These are phyloP conservation scores for Eucalyptus pauciflora DNA, from an alignment of 345 rosid species.

Conservation along the genomic window DNA sequence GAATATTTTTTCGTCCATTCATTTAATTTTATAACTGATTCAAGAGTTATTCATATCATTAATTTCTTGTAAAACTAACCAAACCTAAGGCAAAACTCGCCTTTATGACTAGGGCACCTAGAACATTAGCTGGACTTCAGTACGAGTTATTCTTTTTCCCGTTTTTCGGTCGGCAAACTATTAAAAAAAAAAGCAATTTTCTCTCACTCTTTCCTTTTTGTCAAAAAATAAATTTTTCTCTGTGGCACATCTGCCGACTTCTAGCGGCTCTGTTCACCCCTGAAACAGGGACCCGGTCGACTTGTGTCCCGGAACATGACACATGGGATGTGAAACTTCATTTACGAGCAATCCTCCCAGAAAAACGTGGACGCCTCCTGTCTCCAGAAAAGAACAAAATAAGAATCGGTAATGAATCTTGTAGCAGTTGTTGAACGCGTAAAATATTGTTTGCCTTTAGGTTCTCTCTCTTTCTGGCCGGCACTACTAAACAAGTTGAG, in stretches of 20 bases:
- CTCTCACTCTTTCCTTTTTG: background rate
- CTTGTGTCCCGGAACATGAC: no score
- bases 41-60: no score
- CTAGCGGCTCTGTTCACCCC: no score
- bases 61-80: no score
- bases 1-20: no score
- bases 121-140: background rate
- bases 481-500: no score
- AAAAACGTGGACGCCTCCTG: background rate
- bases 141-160: background rate
- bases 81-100: background rate
- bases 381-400: background rate
- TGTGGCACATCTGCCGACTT: background rate
- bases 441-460: background rate
- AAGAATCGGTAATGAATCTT: background rate
- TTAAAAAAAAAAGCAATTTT: background rate
- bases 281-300: no score
- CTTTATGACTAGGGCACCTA: background rate
- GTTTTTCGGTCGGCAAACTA: background rate
- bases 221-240: background rate
- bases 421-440: background rate
- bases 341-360: no score
- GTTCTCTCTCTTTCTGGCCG: background rate
- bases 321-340: no score
- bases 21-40: no score